Evolutionary conservation across 202 grass and related monocot genomes (phyloP).

Genomic region (Eragrostis tef): DNA sequence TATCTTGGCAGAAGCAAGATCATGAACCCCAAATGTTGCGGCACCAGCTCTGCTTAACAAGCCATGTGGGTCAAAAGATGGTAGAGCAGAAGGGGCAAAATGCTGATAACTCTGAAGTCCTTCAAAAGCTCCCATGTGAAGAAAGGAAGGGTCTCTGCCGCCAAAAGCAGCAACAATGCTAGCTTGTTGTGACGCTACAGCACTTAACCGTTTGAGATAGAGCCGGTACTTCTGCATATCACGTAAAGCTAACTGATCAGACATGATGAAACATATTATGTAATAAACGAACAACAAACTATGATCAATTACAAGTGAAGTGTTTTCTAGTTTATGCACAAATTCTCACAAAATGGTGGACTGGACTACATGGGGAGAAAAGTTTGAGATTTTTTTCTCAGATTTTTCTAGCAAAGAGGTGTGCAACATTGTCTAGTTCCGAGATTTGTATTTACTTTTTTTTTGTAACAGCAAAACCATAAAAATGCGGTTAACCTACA

Average conservation of each 20-base stretch:
- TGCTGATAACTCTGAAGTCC: constrained; percentile 64
- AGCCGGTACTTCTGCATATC: constrained; percentile 93
- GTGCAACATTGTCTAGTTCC: not conserved
- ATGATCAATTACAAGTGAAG: not conserved
- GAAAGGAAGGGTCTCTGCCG: constrained; percentile 71
- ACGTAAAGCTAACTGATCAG: constrained; percentile 42
- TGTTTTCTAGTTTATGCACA: not conserved
- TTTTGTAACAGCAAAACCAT: not conserved
- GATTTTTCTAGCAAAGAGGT: not conserved
- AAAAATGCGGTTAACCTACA: not conserved
- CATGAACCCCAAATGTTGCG: constrained; percentile 55
- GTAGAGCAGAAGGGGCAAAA: constrained; percentile 56
- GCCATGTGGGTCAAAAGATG: constrained; percentile 71
- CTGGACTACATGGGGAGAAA: not conserved
- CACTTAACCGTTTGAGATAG: constrained; percentile 87
- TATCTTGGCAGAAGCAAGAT: constrained; percentile 59
- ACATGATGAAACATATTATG: constrained; percentile 5
- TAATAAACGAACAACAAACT: not conserved
- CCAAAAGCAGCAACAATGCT: constrained; percentile 87
- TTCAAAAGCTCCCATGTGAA: constrained; percentile 81
- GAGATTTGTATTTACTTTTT: not conserved
- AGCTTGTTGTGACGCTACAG: constrained; percentile 74
- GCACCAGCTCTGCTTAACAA: constrained; percentile 52
- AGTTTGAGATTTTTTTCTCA: not conserved
- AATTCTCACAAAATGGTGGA: not conserved